phyloP scores from a whole-genome alignment of 352 stramenopile species.

The Peronosclerospora sorghi region DNA sequence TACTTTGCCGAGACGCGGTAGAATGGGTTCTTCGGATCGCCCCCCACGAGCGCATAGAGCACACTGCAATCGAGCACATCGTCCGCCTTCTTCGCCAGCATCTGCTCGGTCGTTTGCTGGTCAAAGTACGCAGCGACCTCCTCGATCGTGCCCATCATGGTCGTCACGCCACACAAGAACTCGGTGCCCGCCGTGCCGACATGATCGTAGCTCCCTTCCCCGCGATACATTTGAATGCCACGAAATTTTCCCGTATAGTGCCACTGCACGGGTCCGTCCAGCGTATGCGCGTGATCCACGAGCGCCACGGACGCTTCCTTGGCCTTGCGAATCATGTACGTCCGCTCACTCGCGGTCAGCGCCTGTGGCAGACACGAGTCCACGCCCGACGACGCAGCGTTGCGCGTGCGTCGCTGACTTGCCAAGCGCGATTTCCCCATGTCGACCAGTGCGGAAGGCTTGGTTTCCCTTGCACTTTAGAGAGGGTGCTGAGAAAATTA shows the following conservation, averaged over 20 bases:
- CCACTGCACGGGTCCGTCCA: constrained; percentile 63
- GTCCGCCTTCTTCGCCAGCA: constrained; percentile 47
- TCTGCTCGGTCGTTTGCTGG: constrained; percentile 44
- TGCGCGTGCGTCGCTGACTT: constrained; percentile 13
- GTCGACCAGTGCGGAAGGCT: constrained; percentile 3
- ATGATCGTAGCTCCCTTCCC: constrained; percentile 41
- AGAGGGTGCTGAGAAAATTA: not conserved
- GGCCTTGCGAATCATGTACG: constrained; percentile 57
- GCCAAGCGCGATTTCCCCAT: constrained; percentile 14
- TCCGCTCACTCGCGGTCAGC: constrained; percentile 28
- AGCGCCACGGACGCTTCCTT: constrained; percentile 58
- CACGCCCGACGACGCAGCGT: constrained; percentile 1
- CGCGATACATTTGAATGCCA: constrained; percentile 75
- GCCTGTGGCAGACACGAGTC: constrained; percentile 14
- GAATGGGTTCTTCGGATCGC: constrained; percentile 37
- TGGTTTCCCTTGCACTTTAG: constrained; percentile 5
- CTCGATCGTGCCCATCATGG: constrained; percentile 58
- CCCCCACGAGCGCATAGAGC: constrained; percentile 45
- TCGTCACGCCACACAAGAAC: constrained; percentile 65
- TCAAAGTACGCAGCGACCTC: constrained; percentile 62
- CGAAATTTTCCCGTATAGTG: constrained; percentile 64
- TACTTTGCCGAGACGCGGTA: constrained; percentile 67
- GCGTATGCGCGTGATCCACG: constrained; percentile 60
- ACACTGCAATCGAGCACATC: constrained; percentile 59
- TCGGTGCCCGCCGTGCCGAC: constrained; percentile 28